Evolutionary conservation across 805 yeast genomes (phyloP), one percentile per base, ranked within the genome.

Genomic region (Metschnikowia arizonensis): DNA sequence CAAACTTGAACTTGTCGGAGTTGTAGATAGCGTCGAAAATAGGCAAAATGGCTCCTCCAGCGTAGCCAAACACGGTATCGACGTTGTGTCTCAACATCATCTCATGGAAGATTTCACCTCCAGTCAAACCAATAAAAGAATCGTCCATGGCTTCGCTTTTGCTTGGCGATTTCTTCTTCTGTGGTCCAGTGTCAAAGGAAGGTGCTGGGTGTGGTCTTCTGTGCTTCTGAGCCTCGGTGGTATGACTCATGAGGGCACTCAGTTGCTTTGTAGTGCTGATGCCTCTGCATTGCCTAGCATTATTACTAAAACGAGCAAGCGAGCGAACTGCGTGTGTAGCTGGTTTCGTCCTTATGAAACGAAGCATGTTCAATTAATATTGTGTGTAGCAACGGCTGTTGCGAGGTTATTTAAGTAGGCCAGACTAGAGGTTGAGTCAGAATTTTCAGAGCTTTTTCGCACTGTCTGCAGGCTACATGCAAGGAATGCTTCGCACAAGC

Each of bases 11-110:
- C 60, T 85, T 80, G 46, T 83, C 82, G 17, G 96, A 86, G 72
- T 91, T 85, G 75, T 85, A 87, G 57, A 93, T 93, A 55, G 98
- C 98, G 64, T 93, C 99, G 63, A 85, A 93, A 21, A 93, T 99
- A 11, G 99, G 98, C 59, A 93, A 77, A 60, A 93, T 93, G 55
- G 99, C 99, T 65, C 99, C 99, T 61, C 99, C 99, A 45, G 99
- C 95, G 72, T 93, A 93, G 34, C 99, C 99, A 65, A 91, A 93
- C 39, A 93, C 81, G 48, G 97, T 88, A 66, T 93, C 97, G 47
- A 93, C 99, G 44, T 87, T 79, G 65, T 93, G 97, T 65, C 97
- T 81, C 51, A 82, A 75, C 98, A 93, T 93, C 98, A 93, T 93
- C 68, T 91, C 98, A 66, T 91, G 97, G 74, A 93, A 93, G 51